Conservation (phyloP, 164 flowering plant genomes). For the Protea cynaroides region DNA sequence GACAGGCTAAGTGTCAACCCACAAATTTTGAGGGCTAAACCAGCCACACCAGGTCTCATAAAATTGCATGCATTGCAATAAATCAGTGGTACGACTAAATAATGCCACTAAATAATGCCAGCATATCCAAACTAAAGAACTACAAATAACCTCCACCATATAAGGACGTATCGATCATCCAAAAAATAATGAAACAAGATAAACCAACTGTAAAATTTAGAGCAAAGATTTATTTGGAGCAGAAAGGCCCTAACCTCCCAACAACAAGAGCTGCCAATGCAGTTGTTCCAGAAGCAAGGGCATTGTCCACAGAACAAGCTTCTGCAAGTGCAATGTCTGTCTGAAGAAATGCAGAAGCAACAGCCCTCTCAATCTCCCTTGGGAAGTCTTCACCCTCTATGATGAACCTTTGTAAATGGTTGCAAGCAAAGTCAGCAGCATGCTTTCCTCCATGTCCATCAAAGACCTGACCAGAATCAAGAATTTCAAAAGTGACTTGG, state of each 20-base stretch:
- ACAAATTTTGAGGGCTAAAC: no score
- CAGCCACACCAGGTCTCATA: no score
- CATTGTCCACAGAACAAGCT: constrained; percentile 67
- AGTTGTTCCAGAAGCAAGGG: constrained; percentile 93
- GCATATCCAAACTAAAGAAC: no score
- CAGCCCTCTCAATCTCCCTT: constrained; percentile 58
- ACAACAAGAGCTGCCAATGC: constrained; percentile 85
- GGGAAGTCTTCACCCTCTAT: constrained; percentile 74
- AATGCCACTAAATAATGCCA: no score
- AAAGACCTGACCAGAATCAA: constrained; percentile 49
- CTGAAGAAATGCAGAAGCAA: constrained; percentile 78
- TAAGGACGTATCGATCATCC: no score
- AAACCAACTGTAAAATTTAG: no score
- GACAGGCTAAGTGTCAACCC: no score
- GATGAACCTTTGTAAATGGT: constrained; percentile 72
- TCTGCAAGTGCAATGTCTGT: constrained; percentile 87
- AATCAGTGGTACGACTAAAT: no score
- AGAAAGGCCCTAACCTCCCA: constrained; percentile 54
- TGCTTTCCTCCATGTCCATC: constrained; percentile 98
- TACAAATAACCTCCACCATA: no score
- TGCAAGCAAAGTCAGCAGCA: constrained; percentile 90
- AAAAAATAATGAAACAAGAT: no score
- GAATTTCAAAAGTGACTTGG: not conserved
- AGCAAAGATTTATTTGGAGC: not conserved
- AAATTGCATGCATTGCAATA: no score